Conservation (phyloP, 2,329 filamentous ascomycete species). For the Trichoderma sp. region DNA sequence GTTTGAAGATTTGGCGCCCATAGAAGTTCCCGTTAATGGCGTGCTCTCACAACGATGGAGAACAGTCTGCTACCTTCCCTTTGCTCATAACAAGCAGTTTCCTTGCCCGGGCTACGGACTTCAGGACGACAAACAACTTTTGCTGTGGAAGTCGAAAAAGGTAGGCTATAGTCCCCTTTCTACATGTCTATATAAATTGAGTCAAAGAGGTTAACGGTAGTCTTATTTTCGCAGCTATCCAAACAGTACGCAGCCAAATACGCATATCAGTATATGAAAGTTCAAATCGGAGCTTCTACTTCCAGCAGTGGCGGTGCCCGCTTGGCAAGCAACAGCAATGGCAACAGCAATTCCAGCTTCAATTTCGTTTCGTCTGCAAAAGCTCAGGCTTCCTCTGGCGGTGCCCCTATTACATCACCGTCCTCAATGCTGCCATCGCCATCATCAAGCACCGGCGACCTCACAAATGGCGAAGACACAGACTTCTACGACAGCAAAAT, state of each 20-base stretch:
- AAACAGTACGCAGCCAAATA: constrained; percentile 58
- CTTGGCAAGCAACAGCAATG: not conserved
- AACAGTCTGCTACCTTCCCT: constrained; percentile 34
- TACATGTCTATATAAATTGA: not conserved
- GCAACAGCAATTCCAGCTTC: not conserved
- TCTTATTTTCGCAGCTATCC: constrained; percentile 43
- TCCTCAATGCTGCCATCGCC: not conserved
- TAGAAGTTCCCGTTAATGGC: constrained; percentile 35
- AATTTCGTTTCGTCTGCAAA: not conserved
- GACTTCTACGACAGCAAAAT: constrained; percentile 23
- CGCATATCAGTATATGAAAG: constrained; percentile 49
- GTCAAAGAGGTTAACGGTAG: not conserved
- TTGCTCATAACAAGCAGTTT: not conserved
- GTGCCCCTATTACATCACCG: not conserved
- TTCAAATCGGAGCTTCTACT: not conserved
- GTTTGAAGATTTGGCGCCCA: constrained; percentile 30
- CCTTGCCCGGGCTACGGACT: constrained; percentile 41
- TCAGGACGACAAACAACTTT: constrained; percentile 33
- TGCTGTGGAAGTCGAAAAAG: constrained; percentile 53
- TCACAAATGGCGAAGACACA: not conserved
- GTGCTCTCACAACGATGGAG: constrained; percentile 35
- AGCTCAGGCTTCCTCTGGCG: not conserved
- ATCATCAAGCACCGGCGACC: not conserved
- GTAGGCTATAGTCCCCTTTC: constrained; percentile 31
- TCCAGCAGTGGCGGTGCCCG: not conserved